Evolutionary conservation across 495 filamentous ascomycete genomes (phyloP), one percentile per base, ranked within the genome.

Genomic region (Emericellopsis terricola): DNA sequence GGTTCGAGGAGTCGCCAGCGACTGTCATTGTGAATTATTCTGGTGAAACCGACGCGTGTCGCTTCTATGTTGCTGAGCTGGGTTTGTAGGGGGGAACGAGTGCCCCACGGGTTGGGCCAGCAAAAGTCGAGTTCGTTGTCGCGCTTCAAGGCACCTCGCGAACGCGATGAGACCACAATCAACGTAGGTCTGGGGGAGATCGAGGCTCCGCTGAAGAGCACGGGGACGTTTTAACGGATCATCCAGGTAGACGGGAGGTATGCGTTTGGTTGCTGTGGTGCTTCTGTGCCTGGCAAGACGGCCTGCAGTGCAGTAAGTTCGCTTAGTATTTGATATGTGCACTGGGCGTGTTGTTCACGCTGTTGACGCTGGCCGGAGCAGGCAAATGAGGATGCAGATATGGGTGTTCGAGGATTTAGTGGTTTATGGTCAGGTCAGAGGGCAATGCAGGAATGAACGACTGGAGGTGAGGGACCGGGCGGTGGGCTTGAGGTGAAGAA

Each of bases 1-100:
- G 63, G 41, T 70, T 61, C 48, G 70, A 60, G 31, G 66, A 43
- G 34, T 81, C 76, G 48, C 77, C 71, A 47, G 68, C 58, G 49
- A 78, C 65, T 16, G 75, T 73, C 79, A 85, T 84, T 36, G 37
- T 29, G 23, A 11, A 11, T 26, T 11, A 26, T 6, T 26, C 23
- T 11, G 23, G 23, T 26, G 23, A 26, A 6, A 26, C 23, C 6
- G 23, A 26, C 23, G 23, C 6, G 11, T 11, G 23, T 6, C 11
- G 23, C 23, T 26, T 11, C 23, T 26, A 11, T n/a, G n/a, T n/a
- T n/a, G n/a, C n/a, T n/a, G n/a, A n/a, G n/a, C n/a, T n/a, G n/a
- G n/a, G n/a, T n/a, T n/a, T n/a, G n/a, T n/a, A n/a, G n/a, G n/a
- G n/a, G n/a, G n/a, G n/a, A n/a, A n/a, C n/a, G n/a, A n/a, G n/a